Conservation (phyloP, 306 rosid species). For the Cyamopsis tetragonoloba region DNA sequence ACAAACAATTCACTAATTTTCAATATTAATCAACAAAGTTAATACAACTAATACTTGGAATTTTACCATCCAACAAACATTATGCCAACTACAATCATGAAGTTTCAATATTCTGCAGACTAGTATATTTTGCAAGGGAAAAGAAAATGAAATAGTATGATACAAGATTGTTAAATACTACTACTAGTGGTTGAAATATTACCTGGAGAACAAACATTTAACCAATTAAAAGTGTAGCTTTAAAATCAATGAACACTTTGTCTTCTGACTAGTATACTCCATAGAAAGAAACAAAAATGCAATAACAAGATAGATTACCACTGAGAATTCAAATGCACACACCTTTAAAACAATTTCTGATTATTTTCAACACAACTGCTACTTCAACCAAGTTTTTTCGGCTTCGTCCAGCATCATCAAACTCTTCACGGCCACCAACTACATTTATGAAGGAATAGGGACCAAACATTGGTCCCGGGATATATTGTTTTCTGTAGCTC, state of each 20-base stretch:
- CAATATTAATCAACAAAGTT: background rate
- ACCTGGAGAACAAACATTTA: background rate
- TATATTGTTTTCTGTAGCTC: constrained; percentile 48
- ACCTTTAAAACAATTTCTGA: constrained; percentile 53
- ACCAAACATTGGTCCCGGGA: constrained; percentile 59
- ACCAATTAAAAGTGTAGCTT: background rate
- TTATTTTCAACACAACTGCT: constrained; percentile 50
- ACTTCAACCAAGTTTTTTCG: constrained; percentile 68
- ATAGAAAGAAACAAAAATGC: background rate
- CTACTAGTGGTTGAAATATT: background rate
- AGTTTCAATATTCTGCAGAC: background rate
- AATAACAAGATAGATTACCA: background rate
- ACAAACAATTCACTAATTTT: background rate
- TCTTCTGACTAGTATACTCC: background rate
- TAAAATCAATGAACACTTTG: background rate
- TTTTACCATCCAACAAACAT: background rate
- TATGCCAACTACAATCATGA: background rate
- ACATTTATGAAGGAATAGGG: constrained; percentile 73
- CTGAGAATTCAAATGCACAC: background rate
- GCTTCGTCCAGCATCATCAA: constrained; percentile 64
- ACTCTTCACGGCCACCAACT: constrained; percentile 65
- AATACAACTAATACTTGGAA: background rate
- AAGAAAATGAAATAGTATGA: background rate
- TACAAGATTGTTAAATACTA: background rate
- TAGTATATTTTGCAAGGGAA: background rate